Conservation (phyloP, 495 filamentous ascomycete genomes). For the Penicillium lividum region DNA sequence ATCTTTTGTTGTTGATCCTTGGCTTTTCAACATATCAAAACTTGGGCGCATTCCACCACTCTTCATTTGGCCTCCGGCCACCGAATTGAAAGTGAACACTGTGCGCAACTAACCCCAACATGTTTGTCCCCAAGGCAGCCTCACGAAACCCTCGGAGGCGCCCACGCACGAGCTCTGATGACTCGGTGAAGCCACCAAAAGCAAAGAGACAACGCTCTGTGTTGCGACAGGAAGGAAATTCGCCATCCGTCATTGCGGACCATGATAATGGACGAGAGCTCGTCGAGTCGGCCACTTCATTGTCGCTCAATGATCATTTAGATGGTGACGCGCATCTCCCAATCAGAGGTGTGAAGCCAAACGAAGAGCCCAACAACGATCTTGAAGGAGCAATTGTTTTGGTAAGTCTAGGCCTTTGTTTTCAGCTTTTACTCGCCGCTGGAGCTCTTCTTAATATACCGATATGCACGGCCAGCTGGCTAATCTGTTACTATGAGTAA, state of each 20-base stretch:
- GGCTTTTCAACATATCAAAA: background rate
- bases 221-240: slow-evolving; percentile 54
- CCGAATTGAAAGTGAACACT: slow-evolving; percentile 3
- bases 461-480: background rate
- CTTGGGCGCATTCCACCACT: slow-evolving; percentile 4
- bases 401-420: slow-evolving; percentile 45
- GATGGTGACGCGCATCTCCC: slow-evolving; percentile 51
- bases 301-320: slow-evolving; percentile 3
- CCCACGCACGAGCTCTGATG: slow-evolving; percentile 65
- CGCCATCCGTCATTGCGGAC: slow-evolving; percentile 23
- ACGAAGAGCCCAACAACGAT: slow-evolving; percentile 46
- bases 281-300: slow-evolving; percentile 17
- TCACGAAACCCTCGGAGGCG: slow-evolving; percentile 65
- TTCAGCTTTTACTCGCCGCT: slow-evolving; percentile 6
- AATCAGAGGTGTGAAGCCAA: slow-evolving; percentile 59
- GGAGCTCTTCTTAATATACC: background rate
- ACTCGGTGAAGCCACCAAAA: slow-evolving; percentile 63
- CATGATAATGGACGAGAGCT: slow-evolving; percentile 23
- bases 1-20: slow-evolving; percentile 10
- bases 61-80: slow-evolving; percentile 12
- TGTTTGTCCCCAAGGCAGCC: slow-evolving; percentile 63
- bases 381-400: slow-evolving; percentile 63
- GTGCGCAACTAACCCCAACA: slow-evolving; percentile 29
- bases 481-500: background rate
- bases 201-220: slow-evolving; percentile 71